phyloP scores from a whole-genome alignment of 345 rosid species.

The Bruguiera gymnorhiza region DNA sequence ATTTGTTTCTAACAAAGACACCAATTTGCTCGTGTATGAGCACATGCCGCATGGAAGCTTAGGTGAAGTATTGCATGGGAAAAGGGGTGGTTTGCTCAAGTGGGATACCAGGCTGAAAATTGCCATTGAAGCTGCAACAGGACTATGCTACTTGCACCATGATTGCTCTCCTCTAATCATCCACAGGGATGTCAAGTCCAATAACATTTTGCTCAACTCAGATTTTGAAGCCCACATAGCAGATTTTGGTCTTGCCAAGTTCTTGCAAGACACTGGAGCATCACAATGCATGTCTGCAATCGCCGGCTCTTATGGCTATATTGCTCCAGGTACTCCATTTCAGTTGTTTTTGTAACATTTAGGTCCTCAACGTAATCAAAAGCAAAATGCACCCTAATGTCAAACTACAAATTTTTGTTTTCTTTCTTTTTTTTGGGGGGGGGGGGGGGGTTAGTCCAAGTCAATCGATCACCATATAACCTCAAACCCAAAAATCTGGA shows the following conservation, averaged over 20 bases:
- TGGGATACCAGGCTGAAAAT: constrained; percentile 64
- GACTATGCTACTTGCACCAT: constrained; percentile 71
- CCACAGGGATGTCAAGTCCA: constrained; percentile 75
- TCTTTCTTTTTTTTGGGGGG: neutral
- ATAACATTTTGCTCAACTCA: constrained; percentile 57
- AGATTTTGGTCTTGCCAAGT: constrained; percentile 71
- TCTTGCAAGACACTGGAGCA: constrained; percentile 47
- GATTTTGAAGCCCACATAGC: constrained; percentile 74
- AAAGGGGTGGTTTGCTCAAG: constrained; percentile 46
- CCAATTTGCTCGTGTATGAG: constrained; percentile 61
- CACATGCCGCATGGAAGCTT: constrained; percentile 71
- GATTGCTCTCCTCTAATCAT: constrained; percentile 66
- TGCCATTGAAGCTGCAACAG: constrained; percentile 68
- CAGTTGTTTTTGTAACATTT: too few species aligned
- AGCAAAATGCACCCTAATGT: neutral
- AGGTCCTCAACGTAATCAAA: neutral
- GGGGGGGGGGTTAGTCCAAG: neutral
- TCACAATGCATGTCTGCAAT: constrained; percentile 75
- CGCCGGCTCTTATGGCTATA: constrained; percentile 75
- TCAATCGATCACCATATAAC: neutral
- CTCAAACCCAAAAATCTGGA: neutral
- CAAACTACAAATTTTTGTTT: neutral
- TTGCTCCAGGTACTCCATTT: constrained; percentile 54
- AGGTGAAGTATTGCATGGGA: constrained; percentile 61
- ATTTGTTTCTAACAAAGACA: constrained; percentile 60